These are phyloP conservation scores for Clarireedia paspali DNA, from an alignment of 2,329 filamentous ascomycete genomes.

Conservation along the genomic window DNA sequence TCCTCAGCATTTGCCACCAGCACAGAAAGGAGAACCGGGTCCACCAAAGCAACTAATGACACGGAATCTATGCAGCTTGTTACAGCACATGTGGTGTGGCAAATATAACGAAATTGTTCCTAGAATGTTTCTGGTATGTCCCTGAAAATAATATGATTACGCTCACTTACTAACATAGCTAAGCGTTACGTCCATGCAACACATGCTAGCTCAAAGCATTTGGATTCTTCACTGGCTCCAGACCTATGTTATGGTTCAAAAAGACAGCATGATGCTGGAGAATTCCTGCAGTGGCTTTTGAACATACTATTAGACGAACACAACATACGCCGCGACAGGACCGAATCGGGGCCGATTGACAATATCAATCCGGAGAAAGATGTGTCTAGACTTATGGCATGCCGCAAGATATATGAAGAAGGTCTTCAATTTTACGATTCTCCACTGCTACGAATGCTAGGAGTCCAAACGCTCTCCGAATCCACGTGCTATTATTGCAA, in stretches of 20 bases:
- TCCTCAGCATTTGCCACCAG: constrained; percentile 54
- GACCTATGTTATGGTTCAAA: neutral
- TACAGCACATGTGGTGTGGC: constrained; percentile 34
- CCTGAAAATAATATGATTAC: neutral
- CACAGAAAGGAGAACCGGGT: constrained; percentile 50
- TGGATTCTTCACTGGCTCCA: neutral
- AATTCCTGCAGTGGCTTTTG: constrained; percentile 3
- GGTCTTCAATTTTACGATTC: too few relatives aligned
- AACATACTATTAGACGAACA: neutral
- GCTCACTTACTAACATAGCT: constrained; percentile 1
- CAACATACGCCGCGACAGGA: neutral
- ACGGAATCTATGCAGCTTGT: constrained; percentile 50
- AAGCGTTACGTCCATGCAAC: constrained; percentile 23
- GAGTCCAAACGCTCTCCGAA: neutral
- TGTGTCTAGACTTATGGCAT: neutral
- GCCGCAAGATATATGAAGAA: neutral
- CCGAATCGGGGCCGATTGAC: neutral
- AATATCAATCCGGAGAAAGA: neutral
- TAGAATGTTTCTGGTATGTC: constrained; percentile 46
- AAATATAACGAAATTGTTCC: constrained; percentile 37
- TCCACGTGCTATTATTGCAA: too few relatives aligned
- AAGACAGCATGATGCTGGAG: constrained; percentile 6
- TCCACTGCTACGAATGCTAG: too few relatives aligned
- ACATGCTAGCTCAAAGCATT: constrained; percentile 3
- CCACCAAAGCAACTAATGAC: constrained; percentile 51